Evolutionary conservation across 108 stramenopile species (phyloP).

Genomic region (Cylindrotheca closterium): DNA sequence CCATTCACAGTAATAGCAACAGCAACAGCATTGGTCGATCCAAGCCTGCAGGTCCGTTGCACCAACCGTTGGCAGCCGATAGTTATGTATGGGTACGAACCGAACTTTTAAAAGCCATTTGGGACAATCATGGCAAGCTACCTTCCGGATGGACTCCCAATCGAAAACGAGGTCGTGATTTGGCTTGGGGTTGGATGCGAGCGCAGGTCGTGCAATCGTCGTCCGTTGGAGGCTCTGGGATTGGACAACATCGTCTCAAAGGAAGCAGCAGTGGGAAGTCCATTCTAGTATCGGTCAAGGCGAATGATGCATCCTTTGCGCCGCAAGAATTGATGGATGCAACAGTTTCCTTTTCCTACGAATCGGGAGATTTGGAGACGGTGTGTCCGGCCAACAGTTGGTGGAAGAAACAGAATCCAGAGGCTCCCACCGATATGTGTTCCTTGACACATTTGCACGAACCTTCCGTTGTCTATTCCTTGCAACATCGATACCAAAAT

Average conservation of each 20-base stretch:
- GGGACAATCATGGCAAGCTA: conserved; percentile 33
- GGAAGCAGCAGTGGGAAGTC: conserved; percentile 1
- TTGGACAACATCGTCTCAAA: not conserved
- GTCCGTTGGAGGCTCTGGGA: not conserved
- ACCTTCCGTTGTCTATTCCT: conserved; percentile 79
- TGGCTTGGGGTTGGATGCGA: conserved; percentile 43
- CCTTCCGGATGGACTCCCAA: conserved; percentile 41
- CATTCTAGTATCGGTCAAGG: conserved; percentile 27
- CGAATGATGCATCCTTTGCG: conserved; percentile 42
- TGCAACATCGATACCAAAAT: conserved; percentile 55
- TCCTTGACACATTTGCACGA: conserved; percentile 83
- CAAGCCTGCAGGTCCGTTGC: too few relatives aligned
- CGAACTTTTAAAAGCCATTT: conserved; percentile 39
- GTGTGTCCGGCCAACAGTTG: conserved; percentile 54
- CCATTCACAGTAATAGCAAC: too few relatives aligned
- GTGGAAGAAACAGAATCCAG: conserved; percentile 31
- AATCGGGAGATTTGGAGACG: conserved; percentile 18
- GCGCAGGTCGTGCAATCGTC: conserved; percentile 29
- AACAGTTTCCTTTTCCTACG: conserved; percentile 43
- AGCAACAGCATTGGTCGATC: too few relatives aligned
- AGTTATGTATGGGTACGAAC: conserved; percentile 52
- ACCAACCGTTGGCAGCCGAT: too few relatives aligned
- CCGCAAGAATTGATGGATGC: conserved; percentile 25
- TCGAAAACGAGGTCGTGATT: conserved; percentile 34
- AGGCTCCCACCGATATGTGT: conserved; percentile 62